phyloP scores from a whole-genome alignment of 2,329 filamentous ascomycete genomes.

The Phyllachora maydis region DNA sequence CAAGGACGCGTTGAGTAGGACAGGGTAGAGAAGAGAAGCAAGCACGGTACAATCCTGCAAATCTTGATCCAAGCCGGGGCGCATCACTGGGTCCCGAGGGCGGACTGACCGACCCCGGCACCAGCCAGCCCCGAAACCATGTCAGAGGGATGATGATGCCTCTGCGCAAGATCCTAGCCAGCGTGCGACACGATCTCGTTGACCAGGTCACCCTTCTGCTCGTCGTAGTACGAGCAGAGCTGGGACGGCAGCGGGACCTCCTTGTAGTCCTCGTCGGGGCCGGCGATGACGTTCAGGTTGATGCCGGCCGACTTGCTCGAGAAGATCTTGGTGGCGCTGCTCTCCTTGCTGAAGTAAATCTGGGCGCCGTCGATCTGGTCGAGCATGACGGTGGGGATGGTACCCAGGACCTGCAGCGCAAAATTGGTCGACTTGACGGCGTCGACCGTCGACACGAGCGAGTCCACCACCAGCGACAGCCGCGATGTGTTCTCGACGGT shows the following conservation, averaged over 20 bases:
- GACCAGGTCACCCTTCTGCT: slow-evolving; percentile 51
- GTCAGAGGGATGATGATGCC: no score
- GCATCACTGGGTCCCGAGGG: no score
- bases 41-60: no score
- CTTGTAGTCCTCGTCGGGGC: slow-evolving; percentile 58
- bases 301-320: slow-evolving; percentile 73
- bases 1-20: no score
- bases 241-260: slow-evolving; percentile 81
- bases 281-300: slow-evolving; percentile 62
- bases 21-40: no score
- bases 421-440: slow-evolving; percentile 93
- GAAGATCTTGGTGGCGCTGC: slow-evolving; percentile 61
- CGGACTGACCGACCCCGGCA: no score
- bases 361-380: slow-evolving; percentile 86
- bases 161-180: no score
- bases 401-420: slow-evolving; percentile 75
- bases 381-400: slow-evolving; percentile 69
- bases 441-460: slow-evolving; percentile 76
- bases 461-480: slow-evolving; percentile 72
- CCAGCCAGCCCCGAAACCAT: no score
- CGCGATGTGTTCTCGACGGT: slow-evolving; percentile 79
- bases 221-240: slow-evolving; percentile 56
- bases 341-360: slow-evolving; percentile 70
- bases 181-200: slow-evolving; percentile 94
- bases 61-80: no score